phyloP scores from a whole-genome alignment of 495 filamentous ascomycete genomes.

The Chlorociboria aeruginascens region DNA sequence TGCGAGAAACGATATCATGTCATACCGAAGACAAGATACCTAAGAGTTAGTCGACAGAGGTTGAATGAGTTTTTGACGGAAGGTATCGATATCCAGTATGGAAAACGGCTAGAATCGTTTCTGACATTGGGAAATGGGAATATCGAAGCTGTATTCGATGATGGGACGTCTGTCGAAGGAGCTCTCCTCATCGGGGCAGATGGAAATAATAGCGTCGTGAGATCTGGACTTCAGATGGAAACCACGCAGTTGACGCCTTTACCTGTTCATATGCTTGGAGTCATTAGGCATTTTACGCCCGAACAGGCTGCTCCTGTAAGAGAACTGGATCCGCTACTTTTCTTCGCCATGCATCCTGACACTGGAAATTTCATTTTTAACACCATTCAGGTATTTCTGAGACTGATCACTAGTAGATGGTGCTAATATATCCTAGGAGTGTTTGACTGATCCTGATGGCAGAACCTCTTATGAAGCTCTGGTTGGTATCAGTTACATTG shows the following conservation, averaged over 20 bases:
- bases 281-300: constrained; percentile 25
- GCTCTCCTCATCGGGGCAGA: constrained; percentile 30
- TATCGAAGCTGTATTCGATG: constrained; percentile 24
- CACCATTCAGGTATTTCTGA: constrained; percentile 5
- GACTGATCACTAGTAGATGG: too few species aligned
- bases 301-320: constrained; percentile 23
- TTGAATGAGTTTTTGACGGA: not conserved
- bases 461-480: constrained; percentile 2
- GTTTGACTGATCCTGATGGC: not conserved
- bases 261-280: constrained; percentile 23
- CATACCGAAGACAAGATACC: constrained; percentile 5
- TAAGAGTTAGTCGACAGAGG: constrained; percentile 1
- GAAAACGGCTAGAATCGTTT: constrained; percentile 27
- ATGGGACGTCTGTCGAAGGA: constrained; percentile 24
- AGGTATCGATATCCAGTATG: constrained; percentile 23
- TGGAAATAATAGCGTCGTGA: constrained; percentile 28
- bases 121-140: constrained; percentile 16
- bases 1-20: constrained; percentile 19
- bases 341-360: constrained; percentile 22
- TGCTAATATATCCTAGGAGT: not conserved
- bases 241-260: constrained; percentile 19
- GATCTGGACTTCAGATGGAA: constrained; percentile 32
- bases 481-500: constrained; percentile 1
- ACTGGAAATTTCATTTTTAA: constrained; percentile 23
- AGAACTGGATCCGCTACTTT: constrained; percentile 22